Base-by-base conservation (phyloP, 192 early-diverging fungal genomes). In the Phycomyces blakesleeanus region DNA sequence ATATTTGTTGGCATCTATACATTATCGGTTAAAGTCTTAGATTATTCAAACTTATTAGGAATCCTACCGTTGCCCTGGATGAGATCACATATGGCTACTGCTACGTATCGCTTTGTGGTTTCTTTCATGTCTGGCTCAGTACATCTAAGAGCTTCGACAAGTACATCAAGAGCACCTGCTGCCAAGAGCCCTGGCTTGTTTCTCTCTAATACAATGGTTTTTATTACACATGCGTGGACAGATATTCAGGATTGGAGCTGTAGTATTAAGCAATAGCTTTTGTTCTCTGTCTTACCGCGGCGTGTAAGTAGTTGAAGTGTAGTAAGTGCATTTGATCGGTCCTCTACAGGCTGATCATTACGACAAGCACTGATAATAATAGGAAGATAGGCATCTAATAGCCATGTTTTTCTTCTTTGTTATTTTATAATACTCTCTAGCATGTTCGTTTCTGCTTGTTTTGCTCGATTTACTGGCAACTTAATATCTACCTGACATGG, bases 61-160 rank as follows among this genome's bases (percentile, higher is more conserved):
- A 16, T 16, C 68, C 21, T 69, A 87, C 86, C 83, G 57, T 76
- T 78, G 27, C 80, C 78, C 26, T 76, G 77, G 21, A 91, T 82
- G 25, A 91, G 57, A 38, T 87, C 80, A 54, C 85, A 91, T n/a
- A 91, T 73, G 20, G 87, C 74, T 12, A 90, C 83, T 5, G 91
- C 80, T 9, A 82, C 84, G 68, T 87, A 77, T 1, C 86, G 72
- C 26, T 83, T 82, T 0, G 84, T 81, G 27, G 76, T 74, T 57
- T 89, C 85, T 12, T 67, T 63, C 55, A 79, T 81, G 15, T 64
- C 63, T 0, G 74, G 58, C n/a, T 84, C 77, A n/a, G 44, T 61
- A 15, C 63, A 66, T 25, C 71, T 73, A 12, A 91, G 58, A 3
- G 85, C 71, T 37, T 83, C 54, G 0, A 80, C 79, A 11, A 91